phyloP scores from a whole-genome alignment of 768 basidiomycete species.

The Lentinula aciculospora region DNA sequence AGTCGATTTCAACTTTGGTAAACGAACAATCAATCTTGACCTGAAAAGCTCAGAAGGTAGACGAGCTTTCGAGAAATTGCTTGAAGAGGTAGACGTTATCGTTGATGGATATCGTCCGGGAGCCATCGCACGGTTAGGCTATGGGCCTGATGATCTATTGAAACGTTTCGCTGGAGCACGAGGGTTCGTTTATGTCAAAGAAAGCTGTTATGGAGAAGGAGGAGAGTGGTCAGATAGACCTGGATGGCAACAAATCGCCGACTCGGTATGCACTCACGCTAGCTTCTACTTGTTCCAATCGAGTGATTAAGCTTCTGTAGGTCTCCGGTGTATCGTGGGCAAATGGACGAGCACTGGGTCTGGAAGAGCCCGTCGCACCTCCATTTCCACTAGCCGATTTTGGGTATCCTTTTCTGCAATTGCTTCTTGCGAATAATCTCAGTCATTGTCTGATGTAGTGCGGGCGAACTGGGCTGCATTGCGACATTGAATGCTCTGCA shows the following conservation, averaged over 20 bases:
- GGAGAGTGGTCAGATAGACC: slow-evolving; percentile 5
- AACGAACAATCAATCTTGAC: slow-evolving; percentile 1
- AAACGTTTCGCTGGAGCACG: slow-evolving; percentile 1
- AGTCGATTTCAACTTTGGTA: slow-evolving; percentile 4
- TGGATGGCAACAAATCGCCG: slow-evolving; percentile 7
- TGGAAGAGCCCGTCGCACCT: slow-evolving; percentile 6
- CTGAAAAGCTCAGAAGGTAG: slow-evolving; percentile 5
- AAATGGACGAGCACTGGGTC: not conserved
- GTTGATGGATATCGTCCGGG: slow-evolving; percentile 5
- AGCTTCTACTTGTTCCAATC: not conserved
- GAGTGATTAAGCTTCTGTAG: not conserved
- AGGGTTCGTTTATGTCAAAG: slow-evolving; percentile 7
- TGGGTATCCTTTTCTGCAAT: not conserved
- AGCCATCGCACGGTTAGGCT: not conserved
- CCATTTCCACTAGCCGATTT: slow-evolving; percentile 6
- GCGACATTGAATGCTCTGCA: slow-evolving; percentile 4
- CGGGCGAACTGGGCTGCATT: slow-evolving; percentile 7
- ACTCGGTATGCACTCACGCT: not conserved
- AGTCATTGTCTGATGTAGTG: not conserved
- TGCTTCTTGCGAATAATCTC: not conserved
- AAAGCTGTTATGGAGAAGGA: slow-evolving; percentile 6
- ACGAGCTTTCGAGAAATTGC: not conserved
- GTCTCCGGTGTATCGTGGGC: slow-evolving; percentile 3
- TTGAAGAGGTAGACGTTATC: slow-evolving; percentile 4
- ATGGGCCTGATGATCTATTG: slow-evolving; percentile 1